Evolutionary conservation across 1,284 basidiomycete genomes (phyloP).

Genomic region (Cutaneotrichosporon cutaneum): DNA sequence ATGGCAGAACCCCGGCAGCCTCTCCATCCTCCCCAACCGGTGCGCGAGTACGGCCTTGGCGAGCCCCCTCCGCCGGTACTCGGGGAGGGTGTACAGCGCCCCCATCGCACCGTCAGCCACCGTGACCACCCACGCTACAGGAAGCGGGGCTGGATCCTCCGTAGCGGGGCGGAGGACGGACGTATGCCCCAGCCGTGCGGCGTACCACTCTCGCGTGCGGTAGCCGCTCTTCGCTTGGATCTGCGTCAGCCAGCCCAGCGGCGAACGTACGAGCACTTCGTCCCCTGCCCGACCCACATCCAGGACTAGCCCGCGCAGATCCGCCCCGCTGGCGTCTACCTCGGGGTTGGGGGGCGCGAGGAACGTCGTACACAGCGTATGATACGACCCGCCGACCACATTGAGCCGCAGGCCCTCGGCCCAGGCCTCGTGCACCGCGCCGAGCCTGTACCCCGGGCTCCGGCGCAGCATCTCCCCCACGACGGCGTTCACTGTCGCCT

Average conservation of each 20-base stretch:
- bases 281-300: slow-evolving; percentile 21
- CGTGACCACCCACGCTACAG: slow-evolving; percentile 30
- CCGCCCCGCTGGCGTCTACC: not conserved
- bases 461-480: slow-evolving; percentile 4
- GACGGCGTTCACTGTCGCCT: slow-evolving; percentile 9
- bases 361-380: not conserved
- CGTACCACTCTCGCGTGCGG: slow-evolving; percentile 24
- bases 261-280: slow-evolving; percentile 22
- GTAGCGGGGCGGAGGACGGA: slow-evolving; percentile 18
- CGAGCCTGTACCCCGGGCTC: slow-evolving; percentile 10
- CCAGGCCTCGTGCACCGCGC: slow-evolving; percentile 21
- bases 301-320: slow-evolving; percentile 10
- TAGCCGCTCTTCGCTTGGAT: slow-evolving; percentile 15
- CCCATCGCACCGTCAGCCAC: slow-evolving; percentile 31
- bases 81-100: slow-evolving; percentile 30
- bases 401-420: not conserved
- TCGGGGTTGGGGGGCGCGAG: not conserved
- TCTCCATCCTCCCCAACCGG: slow-evolving; percentile 15
- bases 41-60: slow-evolving; percentile 27
- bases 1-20: slow-evolving; percentile 17
- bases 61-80: slow-evolving; percentile 29
- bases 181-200: slow-evolving; percentile 16
- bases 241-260: slow-evolving; percentile 12
- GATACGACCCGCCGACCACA: not conserved
- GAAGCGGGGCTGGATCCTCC: not conserved